Evolutionary conservation across 805 yeast genomes (phyloP).

Genomic region (Nakazawaea ishiwadae): DNA sequence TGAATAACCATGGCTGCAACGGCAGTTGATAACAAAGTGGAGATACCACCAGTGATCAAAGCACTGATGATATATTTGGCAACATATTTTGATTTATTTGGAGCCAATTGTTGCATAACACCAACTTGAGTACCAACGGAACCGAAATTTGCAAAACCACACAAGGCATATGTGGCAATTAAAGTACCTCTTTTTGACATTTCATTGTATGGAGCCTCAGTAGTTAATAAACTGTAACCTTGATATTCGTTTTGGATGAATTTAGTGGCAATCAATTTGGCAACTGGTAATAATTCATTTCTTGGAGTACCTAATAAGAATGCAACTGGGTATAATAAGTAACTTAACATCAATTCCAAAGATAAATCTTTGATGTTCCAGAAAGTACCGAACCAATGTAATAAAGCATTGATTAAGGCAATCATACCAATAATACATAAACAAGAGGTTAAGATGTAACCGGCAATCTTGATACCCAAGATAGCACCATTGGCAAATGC

Average conservation of each 20-base stretch:
- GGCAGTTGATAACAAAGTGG: conserved; percentile 40
- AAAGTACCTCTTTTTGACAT: conserved; percentile 48
- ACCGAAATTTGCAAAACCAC: conserved; percentile 62
- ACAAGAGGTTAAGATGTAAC: conserved; percentile 37
- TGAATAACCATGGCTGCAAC: conserved; percentile 61
- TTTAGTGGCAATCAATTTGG: conserved; percentile 22
- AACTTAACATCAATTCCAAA: conserved; percentile 35
- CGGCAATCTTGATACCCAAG: conserved; percentile 36
- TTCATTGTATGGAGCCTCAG: conserved; percentile 19
- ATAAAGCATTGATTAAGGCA: conserved; percentile 34
- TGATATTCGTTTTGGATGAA: conserved; percentile 27
- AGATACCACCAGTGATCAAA: conserved; percentile 45
- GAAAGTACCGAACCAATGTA: conserved; percentile 41
- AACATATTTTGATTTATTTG: conserved; percentile 42
- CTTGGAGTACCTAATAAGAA: conserved; percentile 38
- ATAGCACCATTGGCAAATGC: conserved; percentile 50
- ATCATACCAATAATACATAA: conserved; percentile 40
- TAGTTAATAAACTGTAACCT: conserved; percentile 39
- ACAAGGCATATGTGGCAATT: conserved; percentile 56
- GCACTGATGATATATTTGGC: conserved; percentile 43
- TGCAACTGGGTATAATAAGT: conserved; percentile 36
- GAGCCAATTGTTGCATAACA: conserved; percentile 53
- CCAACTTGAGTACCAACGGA: conserved; percentile 59
- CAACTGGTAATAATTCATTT: conserved; percentile 30
- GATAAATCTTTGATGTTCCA: conserved; percentile 36